Percentiles rank a stretch among this genome's conserved stretches.
These are phyloP conservation scores for Populus deltoides DNA, from an alignment of 345 rosid genomes.

Conservation along the genomic window DNA sequence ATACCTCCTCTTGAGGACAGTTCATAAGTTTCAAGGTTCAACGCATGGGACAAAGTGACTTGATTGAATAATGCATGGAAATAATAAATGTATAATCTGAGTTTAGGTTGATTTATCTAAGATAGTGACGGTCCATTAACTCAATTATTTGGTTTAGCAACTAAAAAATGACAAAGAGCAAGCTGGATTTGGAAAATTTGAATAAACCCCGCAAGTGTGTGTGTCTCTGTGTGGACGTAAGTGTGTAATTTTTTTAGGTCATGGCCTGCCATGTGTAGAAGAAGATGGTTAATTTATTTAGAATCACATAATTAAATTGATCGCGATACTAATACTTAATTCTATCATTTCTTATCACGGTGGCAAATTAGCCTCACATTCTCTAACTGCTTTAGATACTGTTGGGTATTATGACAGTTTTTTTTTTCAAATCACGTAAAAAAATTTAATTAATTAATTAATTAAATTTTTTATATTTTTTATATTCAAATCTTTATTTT, in stretches of 20 bases:
- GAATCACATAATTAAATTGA: background rate
- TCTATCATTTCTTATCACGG: background rate
- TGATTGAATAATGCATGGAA: background rate
- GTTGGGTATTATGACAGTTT: too few species aligned
- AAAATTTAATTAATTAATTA: too few species aligned
- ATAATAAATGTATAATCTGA: background rate
- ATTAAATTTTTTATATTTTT: too few species aligned
- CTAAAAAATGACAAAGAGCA: background rate
- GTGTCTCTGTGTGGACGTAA: too few species aligned
- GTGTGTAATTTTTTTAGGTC: background rate
- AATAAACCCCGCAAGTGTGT: background rate
- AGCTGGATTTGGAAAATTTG: constrained; percentile 9
- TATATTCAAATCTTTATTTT: too few species aligned
- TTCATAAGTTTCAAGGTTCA: constrained; percentile 4
- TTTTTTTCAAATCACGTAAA: too few species aligned
- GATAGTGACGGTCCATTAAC: constrained; percentile 7
- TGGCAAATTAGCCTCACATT: background rate
- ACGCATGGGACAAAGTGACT: background rate
- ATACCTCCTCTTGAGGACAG: background rate
- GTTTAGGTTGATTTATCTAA: background rate
- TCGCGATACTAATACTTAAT: background rate
- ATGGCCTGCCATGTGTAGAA: constrained; percentile 5
- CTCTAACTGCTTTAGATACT: too few species aligned
- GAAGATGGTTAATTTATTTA: background rate
- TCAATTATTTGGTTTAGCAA: background rate